Evolutionary conservation across 2,329 filamentous ascomycete species (phyloP).

Genomic region (Teratosphaeria destructans): DNA sequence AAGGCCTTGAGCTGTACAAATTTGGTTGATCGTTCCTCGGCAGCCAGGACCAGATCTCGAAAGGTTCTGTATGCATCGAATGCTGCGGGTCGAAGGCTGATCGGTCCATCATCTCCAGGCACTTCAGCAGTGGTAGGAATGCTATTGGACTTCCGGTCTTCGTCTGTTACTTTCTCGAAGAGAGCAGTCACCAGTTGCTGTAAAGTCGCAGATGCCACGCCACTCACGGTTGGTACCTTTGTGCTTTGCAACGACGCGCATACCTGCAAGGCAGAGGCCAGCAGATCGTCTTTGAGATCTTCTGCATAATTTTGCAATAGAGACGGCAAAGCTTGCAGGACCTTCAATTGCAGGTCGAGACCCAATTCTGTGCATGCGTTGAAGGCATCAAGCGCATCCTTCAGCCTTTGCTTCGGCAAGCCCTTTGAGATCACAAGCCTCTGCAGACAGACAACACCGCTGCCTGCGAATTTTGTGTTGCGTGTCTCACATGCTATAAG

Average conservation of each 20-base stretch:
- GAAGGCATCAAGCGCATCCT: slow-evolving; percentile 79
- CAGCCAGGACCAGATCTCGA: slow-evolving; percentile 78
- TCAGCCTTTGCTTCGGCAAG: slow-evolving; percentile 66
- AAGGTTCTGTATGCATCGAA: slow-evolving; percentile 82
- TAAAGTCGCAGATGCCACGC: slow-evolving; percentile 90
- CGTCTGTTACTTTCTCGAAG: slow-evolving; percentile 78
- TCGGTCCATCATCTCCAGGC: slow-evolving; percentile 51
- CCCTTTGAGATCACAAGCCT: slow-evolving; percentile 74
- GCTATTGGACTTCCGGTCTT: slow-evolving; percentile 56
- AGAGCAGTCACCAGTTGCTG: slow-evolving; percentile 88
- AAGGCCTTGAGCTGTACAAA: slow-evolving; percentile 72
- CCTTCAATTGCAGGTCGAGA: slow-evolving; percentile 89
- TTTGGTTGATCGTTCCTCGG: slow-evolving; percentile 71
- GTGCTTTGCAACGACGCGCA: slow-evolving; percentile 84
- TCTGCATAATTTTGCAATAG: slow-evolving; percentile 81
- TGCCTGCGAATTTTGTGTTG: slow-evolving; percentile 80
- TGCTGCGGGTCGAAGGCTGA: slow-evolving; percentile 63
- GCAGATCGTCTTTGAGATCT: slow-evolving; percentile 68
- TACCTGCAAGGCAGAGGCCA: slow-evolving; percentile 76
- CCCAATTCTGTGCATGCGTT: slow-evolving; percentile 64
- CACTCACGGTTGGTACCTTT: slow-evolving; percentile 88
- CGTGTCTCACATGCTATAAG: slow-evolving; percentile 84
- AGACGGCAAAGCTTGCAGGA: slow-evolving; percentile 81
- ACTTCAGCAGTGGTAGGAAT: slow-evolving; percentile 52
- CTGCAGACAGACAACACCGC: slow-evolving; percentile 81